These are phyloP conservation scores for Penicillium verrucosum DNA, from an alignment of 2,329 filamentous ascomycete genomes.

Conservation along the genomic window DNA sequence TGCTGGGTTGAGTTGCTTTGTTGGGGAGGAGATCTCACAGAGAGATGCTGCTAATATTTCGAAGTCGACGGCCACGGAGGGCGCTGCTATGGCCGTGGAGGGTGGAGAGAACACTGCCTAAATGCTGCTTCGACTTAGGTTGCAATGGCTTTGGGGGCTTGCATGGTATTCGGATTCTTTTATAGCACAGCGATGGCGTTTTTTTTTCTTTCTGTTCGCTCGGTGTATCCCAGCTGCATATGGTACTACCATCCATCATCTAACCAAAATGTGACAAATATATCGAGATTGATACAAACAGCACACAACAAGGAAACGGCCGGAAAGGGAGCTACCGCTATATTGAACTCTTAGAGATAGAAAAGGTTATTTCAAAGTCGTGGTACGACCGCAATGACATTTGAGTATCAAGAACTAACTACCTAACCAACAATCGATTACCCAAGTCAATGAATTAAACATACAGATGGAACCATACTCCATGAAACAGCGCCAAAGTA, in stretches of 20 bases:
- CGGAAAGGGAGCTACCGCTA: neutral
- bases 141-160: neutral
- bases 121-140: neutral
- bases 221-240: neutral
- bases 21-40: conserved; percentile 66
- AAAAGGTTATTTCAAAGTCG: neutral
- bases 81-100: conserved; percentile 30
- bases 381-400: conserved; percentile 1
- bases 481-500: conserved; percentile 7
- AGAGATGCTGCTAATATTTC: conserved; percentile 25
- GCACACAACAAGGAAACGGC: neutral
- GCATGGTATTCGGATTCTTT: neutral
- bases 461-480: conserved; percentile 6
- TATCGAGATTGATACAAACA: neutral
- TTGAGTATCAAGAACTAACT: conserved; percentile 5
- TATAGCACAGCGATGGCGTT: conserved; percentile 11
- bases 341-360: neutral
- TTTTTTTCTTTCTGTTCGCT: neutral
- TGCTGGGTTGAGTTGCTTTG: conserved; percentile 79
- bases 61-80: conserved; percentile 27
- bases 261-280: neutral
- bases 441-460: conserved; percentile 6
- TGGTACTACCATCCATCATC: neutral
- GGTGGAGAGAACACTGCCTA: neutral
- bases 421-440: conserved; percentile 6